Evolutionary conservation across 192 early-diverging fungal species (phyloP).

Genomic region (Umbelopsis ramanniana): DNA sequence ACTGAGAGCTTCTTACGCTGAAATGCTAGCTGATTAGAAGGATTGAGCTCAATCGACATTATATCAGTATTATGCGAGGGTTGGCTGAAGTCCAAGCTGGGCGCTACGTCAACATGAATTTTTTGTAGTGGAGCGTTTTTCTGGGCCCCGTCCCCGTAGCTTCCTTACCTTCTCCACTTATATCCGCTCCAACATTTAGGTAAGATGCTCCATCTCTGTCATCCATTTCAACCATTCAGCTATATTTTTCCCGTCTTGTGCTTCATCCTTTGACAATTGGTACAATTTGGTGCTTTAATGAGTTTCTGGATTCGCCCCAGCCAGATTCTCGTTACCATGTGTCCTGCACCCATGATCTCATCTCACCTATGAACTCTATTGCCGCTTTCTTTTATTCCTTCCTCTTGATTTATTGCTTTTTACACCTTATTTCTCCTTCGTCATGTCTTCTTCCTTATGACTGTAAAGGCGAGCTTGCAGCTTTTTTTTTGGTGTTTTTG

Average conservation of each 20-base stretch:
- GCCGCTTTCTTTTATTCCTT: not conserved
- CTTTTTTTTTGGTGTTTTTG: too few relatives aligned
- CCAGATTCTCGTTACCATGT: not conserved
- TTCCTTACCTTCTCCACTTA: conserved; percentile 21
- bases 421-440: not conserved
- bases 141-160: conserved; percentile 17
- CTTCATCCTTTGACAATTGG: conserved; percentile 1
- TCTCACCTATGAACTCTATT: not conserved
- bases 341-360: conserved; percentile 8
- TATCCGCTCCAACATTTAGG: conserved; percentile 22
- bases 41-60: conserved; percentile 68
- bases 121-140: conserved; percentile 19
- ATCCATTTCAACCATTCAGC: not conserved
- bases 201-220: conserved; percentile 21
- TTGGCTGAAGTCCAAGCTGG: conserved; percentile 21
- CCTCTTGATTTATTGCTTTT: not conserved
- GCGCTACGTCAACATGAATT: conserved; percentile 12
- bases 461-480: too few relatives aligned
- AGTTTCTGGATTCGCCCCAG: conserved; percentile 12
- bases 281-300: not conserved
- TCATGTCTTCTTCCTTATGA: not conserved
- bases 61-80: conserved; percentile 16
- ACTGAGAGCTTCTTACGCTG: conserved; percentile 50
- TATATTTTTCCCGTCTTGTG: not conserved
- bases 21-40: conserved; percentile 60